Evolutionary conservation across 2,329 filamentous ascomycete species (phyloP).

Genomic region (Lecanicillium sp.): DNA sequence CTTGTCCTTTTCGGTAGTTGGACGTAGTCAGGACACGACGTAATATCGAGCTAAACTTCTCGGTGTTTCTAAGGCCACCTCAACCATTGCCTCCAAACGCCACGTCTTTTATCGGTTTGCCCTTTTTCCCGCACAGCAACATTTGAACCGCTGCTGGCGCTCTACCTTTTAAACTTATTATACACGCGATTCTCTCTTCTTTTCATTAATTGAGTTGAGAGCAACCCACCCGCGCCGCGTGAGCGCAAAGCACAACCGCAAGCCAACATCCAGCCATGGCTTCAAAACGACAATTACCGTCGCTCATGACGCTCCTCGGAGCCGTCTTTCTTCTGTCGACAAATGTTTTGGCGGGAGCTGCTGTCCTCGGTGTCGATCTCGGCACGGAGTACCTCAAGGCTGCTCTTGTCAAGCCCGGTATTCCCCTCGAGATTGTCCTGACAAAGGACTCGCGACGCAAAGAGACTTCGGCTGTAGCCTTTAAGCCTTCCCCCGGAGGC

Average conservation of each 20-base stretch:
- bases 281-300: slow-evolving; percentile 20
- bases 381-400: slow-evolving; percentile 98
- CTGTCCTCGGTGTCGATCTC: slow-evolving; percentile 86
- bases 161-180: too few species aligned
- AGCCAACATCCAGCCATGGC: slow-evolving; percentile 3
- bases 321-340: slow-evolving; percentile 27
- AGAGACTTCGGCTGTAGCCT: slow-evolving; percentile 82
- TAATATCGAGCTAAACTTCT: slow-evolving; percentile 10
- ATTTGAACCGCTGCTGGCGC: too few species aligned
- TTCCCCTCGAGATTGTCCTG: slow-evolving; percentile 93
- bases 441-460: slow-evolving; percentile 98
- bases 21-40: too few species aligned
- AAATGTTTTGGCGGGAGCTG: slow-evolving; percentile 49
- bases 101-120: slow-evolving; percentile 2
- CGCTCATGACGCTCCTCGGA: slow-evolving; percentile 29
- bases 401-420: slow-evolving; percentile 88
- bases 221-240: neutral
- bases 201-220: neutral
- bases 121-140: slow-evolving; percentile 6
- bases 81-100: slow-evolving; percentile 16
- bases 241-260: neutral
- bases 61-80: slow-evolving; percentile 25
- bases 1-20: slow-evolving; percentile 26
- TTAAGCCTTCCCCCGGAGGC: slow-evolving; percentile 72
- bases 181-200: neutral